phyloP scores from a whole-genome alignment of 371 early-diverging fungal species.

The Mortierella sp. region DNA sequence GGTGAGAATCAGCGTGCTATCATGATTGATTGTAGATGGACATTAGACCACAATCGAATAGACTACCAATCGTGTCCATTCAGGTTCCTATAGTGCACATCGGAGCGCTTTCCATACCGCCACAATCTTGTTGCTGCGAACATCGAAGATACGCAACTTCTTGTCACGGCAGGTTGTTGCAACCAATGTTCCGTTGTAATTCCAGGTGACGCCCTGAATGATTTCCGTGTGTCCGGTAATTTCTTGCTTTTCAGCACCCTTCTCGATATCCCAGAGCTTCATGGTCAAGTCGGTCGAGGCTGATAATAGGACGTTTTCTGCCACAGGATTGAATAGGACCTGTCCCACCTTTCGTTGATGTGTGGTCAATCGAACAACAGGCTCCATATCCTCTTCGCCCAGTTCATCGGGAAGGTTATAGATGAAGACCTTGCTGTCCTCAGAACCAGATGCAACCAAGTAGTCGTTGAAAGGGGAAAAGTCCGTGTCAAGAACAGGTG shows the following conservation, averaged over 20 bases:
- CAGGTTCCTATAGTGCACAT: neutral
- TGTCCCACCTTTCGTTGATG: conserved; percentile 94
- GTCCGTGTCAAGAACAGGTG: conserved; percentile 96
- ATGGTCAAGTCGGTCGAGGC: conserved; percentile 93
- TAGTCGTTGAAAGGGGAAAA: conserved; percentile 98
- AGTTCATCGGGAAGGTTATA: conserved; percentile 92
- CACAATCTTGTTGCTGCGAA: conserved; percentile 86
- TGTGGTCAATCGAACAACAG: conserved; percentile 62
- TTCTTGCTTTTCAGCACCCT: conserved; percentile 85
- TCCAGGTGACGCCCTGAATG: conserved; percentile 92
- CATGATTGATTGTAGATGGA: neutral
- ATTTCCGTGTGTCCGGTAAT: conserved; percentile 93
- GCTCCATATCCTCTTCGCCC: conserved; percentile 72
- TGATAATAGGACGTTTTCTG: conserved; percentile 92
- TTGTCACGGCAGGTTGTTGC: conserved; percentile 97
- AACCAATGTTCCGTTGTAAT: conserved; percentile 86
- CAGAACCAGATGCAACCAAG: conserved; percentile 89
- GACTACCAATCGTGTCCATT: neutral
- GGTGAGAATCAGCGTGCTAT: conserved; percentile 85
- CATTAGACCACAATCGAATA: neutral
- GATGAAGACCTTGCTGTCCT: conserved; percentile 96
- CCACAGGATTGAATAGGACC: conserved; percentile 96
- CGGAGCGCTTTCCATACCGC: conserved; percentile 43
- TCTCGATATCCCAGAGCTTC: conserved; percentile 97
- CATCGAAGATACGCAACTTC: conserved; percentile 93